Evolutionary conservation across 2,329 filamentous ascomycete genomes (phyloP).

Genomic region (Epichloe brachyelytri): DNA sequence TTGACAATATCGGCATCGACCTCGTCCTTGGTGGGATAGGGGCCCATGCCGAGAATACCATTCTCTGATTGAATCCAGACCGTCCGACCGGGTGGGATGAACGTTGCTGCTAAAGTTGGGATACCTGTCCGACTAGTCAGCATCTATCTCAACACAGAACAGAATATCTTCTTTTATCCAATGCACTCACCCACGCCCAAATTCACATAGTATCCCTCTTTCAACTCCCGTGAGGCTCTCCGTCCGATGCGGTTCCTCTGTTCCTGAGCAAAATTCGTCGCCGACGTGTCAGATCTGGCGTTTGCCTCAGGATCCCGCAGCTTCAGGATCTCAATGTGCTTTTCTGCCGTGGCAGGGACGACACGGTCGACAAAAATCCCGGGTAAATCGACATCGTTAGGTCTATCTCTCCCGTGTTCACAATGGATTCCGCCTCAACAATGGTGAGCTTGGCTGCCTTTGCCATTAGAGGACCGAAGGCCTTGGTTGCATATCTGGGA

Average conservation of each 20-base stretch:
- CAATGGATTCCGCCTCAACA: constrained; percentile 76
- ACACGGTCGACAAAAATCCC: constrained; percentile 77
- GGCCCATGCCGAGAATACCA: constrained; percentile 71
- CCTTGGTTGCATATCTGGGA: constrained; percentile 48
- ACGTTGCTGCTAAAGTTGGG: constrained; percentile 71
- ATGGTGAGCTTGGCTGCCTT: constrained; percentile 69
- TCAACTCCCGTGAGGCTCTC: constrained; percentile 67
- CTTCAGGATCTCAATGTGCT: constrained; percentile 60
- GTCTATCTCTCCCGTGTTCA: constrained; percentile 58
- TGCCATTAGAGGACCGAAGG: constrained; percentile 65
- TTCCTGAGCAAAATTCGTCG: constrained; percentile 30
- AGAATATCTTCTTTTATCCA: background rate
- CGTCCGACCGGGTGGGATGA: constrained; percentile 51
- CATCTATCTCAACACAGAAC: background rate
- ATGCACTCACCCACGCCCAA: constrained; percentile 46
- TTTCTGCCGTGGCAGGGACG: constrained; percentile 57
- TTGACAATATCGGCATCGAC: constrained; percentile 74
- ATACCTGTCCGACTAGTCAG: constrained; percentile 39
- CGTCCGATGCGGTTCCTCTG: constrained; percentile 61
- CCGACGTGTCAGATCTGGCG: constrained; percentile 21
- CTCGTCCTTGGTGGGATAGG: constrained; percentile 60
- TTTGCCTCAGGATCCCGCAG: constrained; percentile 30
- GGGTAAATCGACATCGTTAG: constrained; percentile 64
- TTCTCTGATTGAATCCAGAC: constrained; percentile 85
- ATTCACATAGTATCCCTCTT: constrained; percentile 70